These are phyloP conservation scores for Pythium guiyangense DNA, from an alignment of 352 stramenopile species.

Conservation along the genomic window DNA sequence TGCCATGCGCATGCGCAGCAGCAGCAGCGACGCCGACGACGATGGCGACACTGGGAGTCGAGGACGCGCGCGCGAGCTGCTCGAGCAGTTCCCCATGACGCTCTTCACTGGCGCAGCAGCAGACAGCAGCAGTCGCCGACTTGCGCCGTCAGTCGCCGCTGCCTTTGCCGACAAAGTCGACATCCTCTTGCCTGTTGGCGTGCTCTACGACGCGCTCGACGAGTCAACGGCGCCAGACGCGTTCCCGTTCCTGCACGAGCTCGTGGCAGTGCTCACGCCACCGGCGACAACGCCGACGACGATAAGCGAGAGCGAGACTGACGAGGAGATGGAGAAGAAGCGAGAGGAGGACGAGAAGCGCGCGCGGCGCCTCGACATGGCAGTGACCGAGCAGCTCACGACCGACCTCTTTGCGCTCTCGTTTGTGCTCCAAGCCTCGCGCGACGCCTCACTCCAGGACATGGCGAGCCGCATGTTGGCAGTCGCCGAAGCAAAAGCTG, in stretches of 20 bases:
- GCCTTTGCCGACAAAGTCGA: constrained; percentile 37
- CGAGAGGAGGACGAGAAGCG: background rate
- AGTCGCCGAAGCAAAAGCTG: constrained; percentile 41
- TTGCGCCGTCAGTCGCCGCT: background rate
- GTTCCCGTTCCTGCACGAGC: constrained; percentile 38
- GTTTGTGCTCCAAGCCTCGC: constrained; percentile 40
- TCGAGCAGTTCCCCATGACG: constrained; percentile 35
- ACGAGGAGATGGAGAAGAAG: background rate
- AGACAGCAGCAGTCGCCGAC: background rate
- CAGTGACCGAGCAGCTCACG: constrained; percentile 50
- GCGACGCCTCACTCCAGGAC: constrained; percentile 18
- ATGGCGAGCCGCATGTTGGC: constrained; percentile 39
- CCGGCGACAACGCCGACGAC: no score
- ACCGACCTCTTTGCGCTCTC: constrained; percentile 71
- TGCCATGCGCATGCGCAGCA: constrained; percentile 2
- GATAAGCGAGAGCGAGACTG: background rate
- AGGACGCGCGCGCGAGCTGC: constrained; percentile 5
- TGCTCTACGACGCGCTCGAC: constrained; percentile 38
- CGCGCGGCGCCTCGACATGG: constrained; percentile 3
- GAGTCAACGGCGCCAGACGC: background rate
- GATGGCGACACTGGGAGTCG: background rate
- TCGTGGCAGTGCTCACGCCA: constrained; percentile 7
- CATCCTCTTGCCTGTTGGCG: constrained; percentile 37
- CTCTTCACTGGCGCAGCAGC: constrained; percentile 4
- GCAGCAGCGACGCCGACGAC: no score